Evolutionary conservation across 2,329 filamentous ascomycete genomes (phyloP), one percentile per base, ranked within the genome.

Genomic region (Aspergillus luchuensis): DNA sequence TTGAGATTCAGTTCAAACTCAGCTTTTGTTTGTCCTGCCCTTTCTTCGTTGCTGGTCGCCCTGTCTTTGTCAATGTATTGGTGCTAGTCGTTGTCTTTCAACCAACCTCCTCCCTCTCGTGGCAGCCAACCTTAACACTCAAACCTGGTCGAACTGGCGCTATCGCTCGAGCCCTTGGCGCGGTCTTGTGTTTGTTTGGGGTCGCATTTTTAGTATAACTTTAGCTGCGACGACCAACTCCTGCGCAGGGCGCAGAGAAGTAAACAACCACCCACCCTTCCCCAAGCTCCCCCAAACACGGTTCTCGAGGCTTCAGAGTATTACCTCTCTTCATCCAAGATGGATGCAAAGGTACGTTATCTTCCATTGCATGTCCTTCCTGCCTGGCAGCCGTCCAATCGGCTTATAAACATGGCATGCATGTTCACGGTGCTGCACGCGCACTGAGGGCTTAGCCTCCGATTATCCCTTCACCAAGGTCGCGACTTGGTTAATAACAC

Each of bases 321-420:
- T 11, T 4, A 8, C 30, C 25, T 56, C 33, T 33, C 11, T 36
- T 49, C 17, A 41, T 54, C 50, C 61, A 75, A 62, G 23, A 82
- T 82, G 80, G 79, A 82, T 71, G 79, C 78, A 64, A 81, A 81
- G 74, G 80, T 81, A 74, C 64, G 76, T 72, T 66, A 39, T 69
- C 61, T 64, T 58, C 54, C 55, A 56, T 69, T 66, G 33, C 23
- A 17, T 15, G 41, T 57, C 39, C 53, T 33, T n/a, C 53, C 30
- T 8, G 10, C 25, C 43, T 17, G 33, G 54, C 47, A 30, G 11
- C 23, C 25, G n/a, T 28, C 47, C 23, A 50, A 30, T 50, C 47
- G 47, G 47, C 47, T 15, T 50, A 30, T 30, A 50, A 50, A 30
- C 47, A 49, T 30, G 15, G 25, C 15, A 25, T 50, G 25, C 25